Evolutionary conservation across 768 basidiomycete genomes (phyloP).

Genomic region (Phaffia australis): DNA sequence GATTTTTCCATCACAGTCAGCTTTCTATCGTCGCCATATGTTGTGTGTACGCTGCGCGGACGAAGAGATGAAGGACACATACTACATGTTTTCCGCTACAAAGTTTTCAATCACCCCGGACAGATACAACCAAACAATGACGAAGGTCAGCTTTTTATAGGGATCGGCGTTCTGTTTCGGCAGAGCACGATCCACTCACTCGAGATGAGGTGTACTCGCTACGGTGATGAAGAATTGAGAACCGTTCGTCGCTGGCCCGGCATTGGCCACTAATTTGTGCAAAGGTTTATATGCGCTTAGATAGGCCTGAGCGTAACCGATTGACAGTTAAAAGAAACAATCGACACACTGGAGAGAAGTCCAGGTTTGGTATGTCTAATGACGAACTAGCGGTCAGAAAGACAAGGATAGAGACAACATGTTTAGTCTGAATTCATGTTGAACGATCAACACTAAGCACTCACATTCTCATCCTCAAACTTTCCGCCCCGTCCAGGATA

Average conservation of each 20-base stretch:
- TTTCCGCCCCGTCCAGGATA: conserved; percentile 34
- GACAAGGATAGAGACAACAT: background rate
- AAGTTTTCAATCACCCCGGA: background rate
- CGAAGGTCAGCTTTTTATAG: background rate
- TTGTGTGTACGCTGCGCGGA: background rate
- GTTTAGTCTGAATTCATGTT: background rate
- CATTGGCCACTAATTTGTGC: conserved; percentile 6
- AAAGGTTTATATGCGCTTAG: background rate
- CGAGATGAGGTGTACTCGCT: conserved; percentile 32
- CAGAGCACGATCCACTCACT: conserved; percentile 29
- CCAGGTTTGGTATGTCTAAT: conserved; percentile 16
- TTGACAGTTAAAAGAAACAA: background rate
- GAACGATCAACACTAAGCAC: conserved; percentile 12
- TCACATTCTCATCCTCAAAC: conserved; percentile 39
- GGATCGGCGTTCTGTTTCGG: background rate
- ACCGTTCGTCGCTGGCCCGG: conserved; percentile 15
- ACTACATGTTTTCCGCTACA: conserved; percentile 18
- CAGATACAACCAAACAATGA: background rate
- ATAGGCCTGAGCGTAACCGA: background rate
- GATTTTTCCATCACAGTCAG: too few species aligned
- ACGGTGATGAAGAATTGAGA: conserved; percentile 37
- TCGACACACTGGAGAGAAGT: conserved; percentile 5
- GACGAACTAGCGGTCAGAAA: background rate
- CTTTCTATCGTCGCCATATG: background rate
- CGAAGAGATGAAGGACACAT: background rate